Conservation (phyloP, 148 eudicot genomes). For the Fagopyrum esculentum region DNA sequence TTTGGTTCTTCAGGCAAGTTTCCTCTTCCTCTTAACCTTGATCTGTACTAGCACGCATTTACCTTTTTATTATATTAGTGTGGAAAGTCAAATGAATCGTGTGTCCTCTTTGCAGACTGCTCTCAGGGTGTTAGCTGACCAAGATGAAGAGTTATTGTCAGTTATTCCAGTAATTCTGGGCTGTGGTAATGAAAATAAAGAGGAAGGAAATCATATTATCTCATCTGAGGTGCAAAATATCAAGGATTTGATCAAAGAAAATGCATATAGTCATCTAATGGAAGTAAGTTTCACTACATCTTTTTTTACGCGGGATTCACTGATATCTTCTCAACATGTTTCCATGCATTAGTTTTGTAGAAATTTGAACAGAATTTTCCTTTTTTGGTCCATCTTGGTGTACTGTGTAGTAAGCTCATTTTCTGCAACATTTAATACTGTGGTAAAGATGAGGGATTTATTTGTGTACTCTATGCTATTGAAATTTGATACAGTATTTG, state of each 20-base stretch:
- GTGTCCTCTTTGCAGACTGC: constrained; percentile 48
- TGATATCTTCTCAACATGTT: constrained; percentile 3
- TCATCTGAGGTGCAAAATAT: constrained; percentile 35
- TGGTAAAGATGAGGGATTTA: too few species aligned
- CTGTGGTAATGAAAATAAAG: constrained; percentile 34
- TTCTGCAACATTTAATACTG: too few species aligned
- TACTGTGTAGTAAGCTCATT: too few species aligned
- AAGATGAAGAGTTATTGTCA: constrained; percentile 47
- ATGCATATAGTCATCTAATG: constrained; percentile 88
- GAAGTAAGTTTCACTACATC: constrained; percentile 44
- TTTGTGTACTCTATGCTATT: neutral
- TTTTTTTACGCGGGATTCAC: neutral
- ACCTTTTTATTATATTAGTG: neutral
- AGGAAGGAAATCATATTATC: constrained; percentile 35
- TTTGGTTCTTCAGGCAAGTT: constrained; percentile 87
- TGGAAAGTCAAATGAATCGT: neutral
- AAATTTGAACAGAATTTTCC: neutral
- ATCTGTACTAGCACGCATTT: neutral
- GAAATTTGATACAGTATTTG: neutral
- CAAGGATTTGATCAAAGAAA: constrained; percentile 55
- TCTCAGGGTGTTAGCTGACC: constrained; percentile 59
- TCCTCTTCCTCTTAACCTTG: constrained; percentile 10
- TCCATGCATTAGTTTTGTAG: neutral
- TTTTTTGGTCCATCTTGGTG: too few species aligned
- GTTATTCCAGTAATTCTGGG: constrained; percentile 72